These are phyloP conservation scores for Schizopora paradoxa DNA, from an alignment of 1,284 basidiomycete genomes.

Conservation along the genomic window DNA sequence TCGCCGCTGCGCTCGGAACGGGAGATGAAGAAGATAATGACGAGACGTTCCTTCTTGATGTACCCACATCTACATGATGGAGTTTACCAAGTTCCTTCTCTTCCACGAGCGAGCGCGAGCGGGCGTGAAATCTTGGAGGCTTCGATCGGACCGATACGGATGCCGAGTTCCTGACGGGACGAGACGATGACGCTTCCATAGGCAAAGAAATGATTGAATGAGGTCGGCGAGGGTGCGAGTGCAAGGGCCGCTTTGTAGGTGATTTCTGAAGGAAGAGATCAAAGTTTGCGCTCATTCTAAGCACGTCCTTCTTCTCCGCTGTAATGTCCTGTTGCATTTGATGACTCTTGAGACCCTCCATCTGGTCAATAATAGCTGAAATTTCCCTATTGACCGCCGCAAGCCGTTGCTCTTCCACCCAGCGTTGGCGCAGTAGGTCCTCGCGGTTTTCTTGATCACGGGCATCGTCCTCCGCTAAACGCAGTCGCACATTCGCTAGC, in stretches of 20 bases:
- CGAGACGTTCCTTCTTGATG: neutral
- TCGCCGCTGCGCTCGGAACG: neutral
- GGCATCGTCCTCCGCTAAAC: conserved; percentile 33
- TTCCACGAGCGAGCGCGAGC: conserved; percentile 9
- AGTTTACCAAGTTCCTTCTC: neutral
- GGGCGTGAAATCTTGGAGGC: neutral
- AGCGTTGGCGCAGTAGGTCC: conserved; percentile 40
- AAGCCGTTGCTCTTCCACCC: conserved; percentile 45
- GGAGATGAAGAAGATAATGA: neutral
- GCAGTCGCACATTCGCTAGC: conserved; percentile 34
- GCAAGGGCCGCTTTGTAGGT: conserved; percentile 8
- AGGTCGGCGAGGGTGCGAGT: neutral
- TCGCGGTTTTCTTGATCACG: conserved; percentile 32
- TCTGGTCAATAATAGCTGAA: conserved; percentile 25
- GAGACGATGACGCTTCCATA: neutral
- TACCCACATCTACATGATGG: conserved; percentile 2
- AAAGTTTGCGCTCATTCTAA: conserved; percentile 5
- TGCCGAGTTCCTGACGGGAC: neutral
- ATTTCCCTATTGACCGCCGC: conserved; percentile 33
- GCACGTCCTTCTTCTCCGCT: too few relatives aligned
- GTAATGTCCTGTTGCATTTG: neutral
- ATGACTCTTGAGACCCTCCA: too few relatives aligned
- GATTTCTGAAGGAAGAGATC: conserved; percentile 12
- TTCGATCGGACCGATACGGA: neutral
- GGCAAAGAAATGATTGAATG: conserved; percentile 1